A percentile compares a stretch with the other conserved stretches of the same genome.
These are phyloP conservation scores for Polysphondylium violaceum DNA, from an alignment of 78 protist species.

Conservation along the genomic window DNA sequence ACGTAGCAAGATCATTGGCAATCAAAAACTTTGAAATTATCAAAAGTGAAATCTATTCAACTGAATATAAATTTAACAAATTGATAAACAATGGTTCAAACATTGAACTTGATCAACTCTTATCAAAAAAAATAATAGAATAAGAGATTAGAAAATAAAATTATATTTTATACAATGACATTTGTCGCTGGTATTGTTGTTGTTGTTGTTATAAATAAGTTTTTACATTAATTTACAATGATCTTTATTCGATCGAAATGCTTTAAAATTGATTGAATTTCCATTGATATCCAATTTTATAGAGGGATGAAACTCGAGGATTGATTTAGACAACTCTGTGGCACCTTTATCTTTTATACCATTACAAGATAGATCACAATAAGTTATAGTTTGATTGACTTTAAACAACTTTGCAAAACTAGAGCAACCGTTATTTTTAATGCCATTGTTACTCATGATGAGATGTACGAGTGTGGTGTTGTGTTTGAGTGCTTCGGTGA, in stretches of 20 bases:
- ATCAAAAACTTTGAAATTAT: no score
- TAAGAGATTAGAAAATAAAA: no score
- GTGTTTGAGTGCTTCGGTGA: slow-evolving; percentile 6
- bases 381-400: neutral
- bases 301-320: neutral
- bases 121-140: no score
- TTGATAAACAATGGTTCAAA: no score
- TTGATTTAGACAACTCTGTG: neutral
- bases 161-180: no score
- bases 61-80: no score
- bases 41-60: no score
- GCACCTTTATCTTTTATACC: slow-evolving; percentile 54
- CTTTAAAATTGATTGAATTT: slow-evolving; percentile 34
- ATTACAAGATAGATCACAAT: slow-evolving; percentile 46
- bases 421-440: slow-evolving; percentile 5
- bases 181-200: no score
- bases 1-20: slow-evolving; percentile 29
- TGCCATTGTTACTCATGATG: slow-evolving; percentile 40
- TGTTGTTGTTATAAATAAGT: no score
- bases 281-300: slow-evolving; percentile 53
- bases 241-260: slow-evolving; percentile 6
- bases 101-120: no score
- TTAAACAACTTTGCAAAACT: slow-evolving; percentile 10
- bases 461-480: slow-evolving; percentile 7
- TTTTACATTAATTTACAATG: slow-evolving; percentile 63